These are phyloP conservation scores for Agroathelia rolfsii DNA, from an alignment of 1,284 basidiomycete genomes.

Conservation along the genomic window DNA sequence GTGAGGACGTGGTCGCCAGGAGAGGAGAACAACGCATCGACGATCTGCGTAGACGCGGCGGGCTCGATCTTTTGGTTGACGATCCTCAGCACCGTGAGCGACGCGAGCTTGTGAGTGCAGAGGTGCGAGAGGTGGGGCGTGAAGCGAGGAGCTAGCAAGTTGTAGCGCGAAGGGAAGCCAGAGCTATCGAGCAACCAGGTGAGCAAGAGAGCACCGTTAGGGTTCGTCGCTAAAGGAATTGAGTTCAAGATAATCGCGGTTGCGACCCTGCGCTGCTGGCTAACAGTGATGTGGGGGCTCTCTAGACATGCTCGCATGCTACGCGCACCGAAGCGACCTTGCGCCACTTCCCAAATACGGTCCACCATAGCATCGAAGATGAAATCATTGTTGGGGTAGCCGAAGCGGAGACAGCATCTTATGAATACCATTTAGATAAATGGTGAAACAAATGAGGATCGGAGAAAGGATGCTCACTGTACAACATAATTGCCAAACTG, in stretches of 20 bases:
- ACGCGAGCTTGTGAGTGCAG: slow-evolving; percentile 97
- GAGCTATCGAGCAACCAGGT: slow-evolving; percentile 97
- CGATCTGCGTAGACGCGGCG: slow-evolving; percentile 72
- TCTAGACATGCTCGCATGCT: slow-evolving; percentile 97
- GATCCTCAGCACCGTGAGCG: slow-evolving; percentile 85
- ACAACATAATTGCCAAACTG: slow-evolving; percentile 99
- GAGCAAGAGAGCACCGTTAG: slow-evolving; percentile 89
- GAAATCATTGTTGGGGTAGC: slow-evolving; percentile 83
- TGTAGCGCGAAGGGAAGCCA: slow-evolving; percentile 86
- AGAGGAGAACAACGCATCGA: slow-evolving; percentile 80
- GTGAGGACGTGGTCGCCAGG: slow-evolving; percentile 82
- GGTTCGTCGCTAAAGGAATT: slow-evolving; percentile 94
- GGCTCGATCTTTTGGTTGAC: slow-evolving; percentile 89
- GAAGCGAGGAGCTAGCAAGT: slow-evolving; percentile 87
- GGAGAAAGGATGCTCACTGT: slow-evolving; percentile 47
- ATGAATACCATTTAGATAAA: slow-evolving; percentile 10
- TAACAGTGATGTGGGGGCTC: slow-evolving; percentile 73
- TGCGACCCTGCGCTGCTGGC: slow-evolving; percentile 91
- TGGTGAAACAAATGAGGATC: background rate
- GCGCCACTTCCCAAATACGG: slow-evolving; percentile 95
- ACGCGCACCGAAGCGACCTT: slow-evolving; percentile 93
- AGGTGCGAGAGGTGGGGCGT: slow-evolving; percentile 92
- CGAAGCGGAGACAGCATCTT: slow-evolving; percentile 88
- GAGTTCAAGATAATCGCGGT: slow-evolving; percentile 94
- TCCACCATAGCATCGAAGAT: slow-evolving; percentile 98